phyloP scores from a whole-genome alignment of 306 rosid genomes.

The Cyclanthera cordifolia region DNA sequence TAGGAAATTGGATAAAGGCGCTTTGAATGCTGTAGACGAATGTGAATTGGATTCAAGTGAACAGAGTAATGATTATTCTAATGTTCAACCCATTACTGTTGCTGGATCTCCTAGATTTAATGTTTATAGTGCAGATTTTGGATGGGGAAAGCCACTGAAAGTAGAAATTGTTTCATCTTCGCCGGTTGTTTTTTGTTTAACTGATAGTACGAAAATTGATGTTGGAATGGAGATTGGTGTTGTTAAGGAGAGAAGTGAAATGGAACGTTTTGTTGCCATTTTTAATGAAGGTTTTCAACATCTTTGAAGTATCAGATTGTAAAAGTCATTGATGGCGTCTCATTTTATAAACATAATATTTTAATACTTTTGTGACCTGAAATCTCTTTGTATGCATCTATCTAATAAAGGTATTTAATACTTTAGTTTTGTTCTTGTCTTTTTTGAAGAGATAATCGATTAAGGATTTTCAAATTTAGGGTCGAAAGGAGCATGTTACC shows the following conservation, averaged over 20 bases:
- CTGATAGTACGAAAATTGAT: background rate
- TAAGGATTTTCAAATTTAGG: no score
- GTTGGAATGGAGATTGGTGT: background rate
- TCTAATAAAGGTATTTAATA: no score
- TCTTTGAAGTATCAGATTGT: background rate
- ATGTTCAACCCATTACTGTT: background rate
- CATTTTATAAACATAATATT: no score
- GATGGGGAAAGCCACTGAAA: background rate
- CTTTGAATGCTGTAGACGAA: slow-evolving; percentile 8
- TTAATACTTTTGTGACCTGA: no score
- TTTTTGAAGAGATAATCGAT: no score
- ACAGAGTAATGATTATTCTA: background rate
- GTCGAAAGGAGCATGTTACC: no score
- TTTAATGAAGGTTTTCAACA: background rate
- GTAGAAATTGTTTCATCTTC: background rate
- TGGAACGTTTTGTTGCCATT: background rate
- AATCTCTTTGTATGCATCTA: no score
- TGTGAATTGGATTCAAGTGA: background rate
- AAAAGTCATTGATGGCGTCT: background rate
- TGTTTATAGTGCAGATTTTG: background rate
- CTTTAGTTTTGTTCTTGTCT: no score
- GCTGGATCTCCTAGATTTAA: background rate
- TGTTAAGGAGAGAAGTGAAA: background rate
- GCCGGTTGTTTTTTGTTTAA: background rate
- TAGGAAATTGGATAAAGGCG: slow-evolving; percentile 9